Base-by-base conservation (phyloP, 2,329 filamentous ascomycete genomes). In the Bisporella sp. region DNA sequence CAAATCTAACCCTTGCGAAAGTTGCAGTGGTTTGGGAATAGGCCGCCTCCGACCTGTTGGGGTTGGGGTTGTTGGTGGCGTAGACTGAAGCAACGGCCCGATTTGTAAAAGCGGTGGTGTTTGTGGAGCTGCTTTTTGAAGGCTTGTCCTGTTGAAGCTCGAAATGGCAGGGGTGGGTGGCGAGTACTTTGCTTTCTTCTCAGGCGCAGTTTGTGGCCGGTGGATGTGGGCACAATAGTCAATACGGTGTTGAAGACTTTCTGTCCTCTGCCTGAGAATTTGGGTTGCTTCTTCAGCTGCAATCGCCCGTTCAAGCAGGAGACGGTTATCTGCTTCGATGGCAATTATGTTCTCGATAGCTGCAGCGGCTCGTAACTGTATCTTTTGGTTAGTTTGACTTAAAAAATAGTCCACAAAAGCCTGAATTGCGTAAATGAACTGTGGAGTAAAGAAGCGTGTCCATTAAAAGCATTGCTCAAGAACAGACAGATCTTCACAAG, bases 271-370 rank as follows among this genome's bases (percentile, higher is more conserved):
- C 37, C 46, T 48, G 3, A 64, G 49, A n/a, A 44, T 13, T 41
- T 59, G 59, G 6, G 61, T 58, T 11, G 51, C 47, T 49, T 57
- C 49, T 56, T 64, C 61, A 2, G 61, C 61, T n/a, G 53, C 53
- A 8, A 57, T 29, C 4, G 56, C 61, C 12, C 59, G 50, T 4
- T 48, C 47, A 7, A 62, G 54, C 12, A 62, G 55, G 41, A 55
- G 35, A 5, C 55, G 49, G 33, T 61, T 63, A 7, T 55, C 54
- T n/a, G 51, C 52, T 48, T 63, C 59, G 31, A 63, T 59, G n/a
- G 54, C 54, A 13, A 58, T 57, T 11, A 63, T 59, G 5, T 53
- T 58, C 43, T 62, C 56, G 41, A 61, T 58, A 3, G 59, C 51
- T 1, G 53, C 54, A 47, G 44, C 30, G 37, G 30, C 44, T 21